Evolutionary conservation across 306 rosid genomes (phyloP).

Genomic region (Pachyrhizus erosus): DNA sequence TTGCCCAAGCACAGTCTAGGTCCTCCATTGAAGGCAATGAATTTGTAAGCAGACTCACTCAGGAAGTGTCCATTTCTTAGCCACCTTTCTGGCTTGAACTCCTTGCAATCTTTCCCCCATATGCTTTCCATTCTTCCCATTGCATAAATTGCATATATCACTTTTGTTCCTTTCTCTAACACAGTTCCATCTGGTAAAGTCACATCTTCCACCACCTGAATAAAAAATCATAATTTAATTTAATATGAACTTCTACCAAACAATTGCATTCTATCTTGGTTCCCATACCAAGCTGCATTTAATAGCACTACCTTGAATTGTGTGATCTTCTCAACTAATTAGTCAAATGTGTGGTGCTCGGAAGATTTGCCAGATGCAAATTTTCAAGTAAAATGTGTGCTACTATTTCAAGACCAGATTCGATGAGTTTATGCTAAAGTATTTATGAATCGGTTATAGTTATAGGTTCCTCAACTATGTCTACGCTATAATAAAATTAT

Average conservation of each 20-base stretch:
- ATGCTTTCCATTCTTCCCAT: conserved; percentile 88
- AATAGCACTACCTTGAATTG: conserved; percentile 37
- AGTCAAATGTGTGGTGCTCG: background rate
- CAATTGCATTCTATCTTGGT: background rate
- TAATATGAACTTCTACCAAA: background rate
- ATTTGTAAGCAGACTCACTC: conserved; percentile 84
- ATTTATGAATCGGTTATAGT: background rate
- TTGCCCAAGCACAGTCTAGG: conserved; percentile 89
- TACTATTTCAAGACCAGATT: conserved; percentile 15
- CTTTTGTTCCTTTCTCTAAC: conserved; percentile 75
- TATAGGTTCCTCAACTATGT: background rate
- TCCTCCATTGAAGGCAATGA: conserved; percentile 91
- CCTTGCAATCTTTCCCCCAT: conserved; percentile 82
- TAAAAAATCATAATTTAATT: background rate
- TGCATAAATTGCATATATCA: conserved; percentile 78
- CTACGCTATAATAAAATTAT: background rate
- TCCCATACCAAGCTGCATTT: conserved; percentile 21
- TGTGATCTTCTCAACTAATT: conserved; percentile 28
- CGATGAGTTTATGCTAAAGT: background rate
- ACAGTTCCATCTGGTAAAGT: conserved; percentile 74
- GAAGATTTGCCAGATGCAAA: background rate
- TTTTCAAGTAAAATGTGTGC: background rate
- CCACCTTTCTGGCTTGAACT: conserved; percentile 90
- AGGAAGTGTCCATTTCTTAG: conserved; percentile 69
- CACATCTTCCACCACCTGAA: conserved; percentile 72